phyloP scores from a whole-genome alignment of 2,329 filamentous ascomycete species.

The Fonsecaea erecta region DNA sequence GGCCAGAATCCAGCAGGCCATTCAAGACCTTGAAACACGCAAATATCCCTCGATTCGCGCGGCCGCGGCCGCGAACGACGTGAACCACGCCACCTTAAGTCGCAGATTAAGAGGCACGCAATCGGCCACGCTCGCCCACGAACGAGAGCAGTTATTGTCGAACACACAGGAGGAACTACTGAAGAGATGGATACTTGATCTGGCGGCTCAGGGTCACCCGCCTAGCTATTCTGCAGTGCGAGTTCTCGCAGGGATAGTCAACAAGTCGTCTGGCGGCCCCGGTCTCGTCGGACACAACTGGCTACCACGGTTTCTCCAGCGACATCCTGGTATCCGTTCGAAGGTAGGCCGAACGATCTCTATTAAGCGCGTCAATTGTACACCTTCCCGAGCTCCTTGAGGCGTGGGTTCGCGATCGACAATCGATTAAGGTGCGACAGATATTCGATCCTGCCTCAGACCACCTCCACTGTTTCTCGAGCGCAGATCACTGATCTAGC shows the following conservation, averaged over 20 bases:
- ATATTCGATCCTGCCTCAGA: slow-evolving; percentile 27
- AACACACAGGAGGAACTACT: slow-evolving; percentile 18
- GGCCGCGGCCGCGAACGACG: slow-evolving; percentile 4
- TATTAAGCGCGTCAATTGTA: slow-evolving; percentile 30
- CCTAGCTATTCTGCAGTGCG: slow-evolving; percentile 12
- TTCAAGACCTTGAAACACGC: not conserved
- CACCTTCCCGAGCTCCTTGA: slow-evolving; percentile 23
- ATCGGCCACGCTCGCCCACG: not conserved
- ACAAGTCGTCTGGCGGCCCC: not conserved
- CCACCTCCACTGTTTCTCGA: slow-evolving; percentile 3
- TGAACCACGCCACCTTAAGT: slow-evolving; percentile 2
- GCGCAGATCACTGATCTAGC: slow-evolving; percentile 16
- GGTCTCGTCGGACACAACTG: slow-evolving; percentile 29
- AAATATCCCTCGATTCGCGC: slow-evolving; percentile 16
- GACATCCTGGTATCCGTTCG: slow-evolving; percentile 34
- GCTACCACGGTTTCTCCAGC: slow-evolving; percentile 32
- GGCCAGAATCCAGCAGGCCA: slow-evolving; percentile 3
- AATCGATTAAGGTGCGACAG: slow-evolving; percentile 6
- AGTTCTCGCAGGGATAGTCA: slow-evolving; percentile 15
- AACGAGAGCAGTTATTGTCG: slow-evolving; percentile 18
- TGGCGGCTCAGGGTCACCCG: slow-evolving; percentile 20
- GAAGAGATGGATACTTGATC: slow-evolving; percentile 24
- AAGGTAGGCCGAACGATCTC: slow-evolving; percentile 30
- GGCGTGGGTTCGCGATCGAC: slow-evolving; percentile 10
- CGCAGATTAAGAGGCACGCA: slow-evolving; percentile 8